Percentiles rank a stretch among this genome's conserved stretches.
These are phyloP conservation scores for Dictyostelium firmibasis DNA, from an alignment of 78 protist species.

Conservation along the genomic window DNA sequence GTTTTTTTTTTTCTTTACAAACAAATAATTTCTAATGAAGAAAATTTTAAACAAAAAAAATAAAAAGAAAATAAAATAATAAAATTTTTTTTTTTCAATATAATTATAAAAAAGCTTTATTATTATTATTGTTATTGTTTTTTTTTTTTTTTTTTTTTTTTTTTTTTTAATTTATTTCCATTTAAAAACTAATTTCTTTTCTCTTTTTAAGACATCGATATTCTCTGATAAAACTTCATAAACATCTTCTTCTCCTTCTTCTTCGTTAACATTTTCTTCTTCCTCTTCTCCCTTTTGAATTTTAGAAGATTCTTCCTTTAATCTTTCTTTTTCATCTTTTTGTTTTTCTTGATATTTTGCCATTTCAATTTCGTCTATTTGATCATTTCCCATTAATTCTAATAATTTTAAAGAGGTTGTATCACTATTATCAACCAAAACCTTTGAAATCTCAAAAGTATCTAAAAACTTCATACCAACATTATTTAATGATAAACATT, in stretches of 20 bases:
- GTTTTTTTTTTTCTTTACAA: too few species aligned
- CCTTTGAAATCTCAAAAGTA: background rate
- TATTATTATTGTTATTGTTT: too few species aligned
- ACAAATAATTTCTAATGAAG: too few species aligned
- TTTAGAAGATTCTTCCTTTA: background rate
- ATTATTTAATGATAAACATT: background rate
- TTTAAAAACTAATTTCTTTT: conserved; percentile 12
- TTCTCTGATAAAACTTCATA: conserved; percentile 10
- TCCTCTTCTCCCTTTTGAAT: background rate
- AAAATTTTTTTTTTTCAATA: too few species aligned
- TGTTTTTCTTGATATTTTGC: background rate
- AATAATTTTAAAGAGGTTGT: background rate
- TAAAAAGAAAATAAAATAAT: too few species aligned
- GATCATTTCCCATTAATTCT: conserved; percentile 16
- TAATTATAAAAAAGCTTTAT: too few species aligned
- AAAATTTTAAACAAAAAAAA: too few species aligned
- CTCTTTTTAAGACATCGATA: background rate
- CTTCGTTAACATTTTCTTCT: background rate
- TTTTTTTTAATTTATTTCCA: conserved; percentile 35
- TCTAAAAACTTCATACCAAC: background rate
- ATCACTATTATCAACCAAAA: background rate
- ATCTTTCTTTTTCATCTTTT: background rate
- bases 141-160: background rate
- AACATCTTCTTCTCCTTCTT: background rate
- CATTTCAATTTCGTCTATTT: background rate